Percentiles rank a stretch among this genome's conserved stretches.
Evolutionary conservation across 169 alveolate species (phyloP).

Genomic region (Eimeria necatrix): DNA sequence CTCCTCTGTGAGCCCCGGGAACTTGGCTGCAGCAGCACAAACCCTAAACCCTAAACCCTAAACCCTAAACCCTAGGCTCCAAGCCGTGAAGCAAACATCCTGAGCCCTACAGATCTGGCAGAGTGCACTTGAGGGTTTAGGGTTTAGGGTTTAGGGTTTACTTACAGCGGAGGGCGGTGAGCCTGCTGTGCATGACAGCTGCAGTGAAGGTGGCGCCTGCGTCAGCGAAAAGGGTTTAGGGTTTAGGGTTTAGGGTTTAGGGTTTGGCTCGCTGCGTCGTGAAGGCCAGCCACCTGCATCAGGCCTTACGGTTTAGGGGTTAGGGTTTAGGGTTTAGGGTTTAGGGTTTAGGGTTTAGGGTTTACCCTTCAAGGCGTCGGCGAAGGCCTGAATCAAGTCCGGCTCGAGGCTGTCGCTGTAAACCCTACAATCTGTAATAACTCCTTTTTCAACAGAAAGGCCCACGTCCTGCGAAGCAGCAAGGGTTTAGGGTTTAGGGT

Average conservation of each 20-base stretch:
- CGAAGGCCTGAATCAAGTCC: constrained; percentile 69
- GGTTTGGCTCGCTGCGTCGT: no score
- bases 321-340: no score
- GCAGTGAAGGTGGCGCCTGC: not conserved
- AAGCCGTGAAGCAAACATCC: no score
- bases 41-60: constrained; percentile 32
- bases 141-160: not conserved
- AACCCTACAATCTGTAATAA: constrained; percentile 82
- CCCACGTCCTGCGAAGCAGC: constrained; percentile 73
- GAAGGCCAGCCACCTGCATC: no score
- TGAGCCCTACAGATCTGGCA: not conserved
- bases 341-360: no score
- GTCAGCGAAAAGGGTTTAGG: not conserved
- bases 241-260: not conserved
- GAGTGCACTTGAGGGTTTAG: not conserved
- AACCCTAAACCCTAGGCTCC: not conserved
- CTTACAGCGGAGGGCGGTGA: not conserved
- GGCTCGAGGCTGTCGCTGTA: constrained; percentile 88
- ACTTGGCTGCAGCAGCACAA: constrained; percentile 8
- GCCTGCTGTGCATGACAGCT: not conserved
- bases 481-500: not conserved
- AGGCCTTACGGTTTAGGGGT: no score
- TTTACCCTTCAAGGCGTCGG: constrained; percentile 6
- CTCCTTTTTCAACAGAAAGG: constrained; percentile 86
- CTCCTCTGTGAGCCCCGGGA: constrained; percentile 20